Evolutionary conservation across 2,329 filamentous ascomycete species (phyloP), one percentile per base, ranked within the genome.

Genomic region (Chrysosporium keratinophilum): DNA sequence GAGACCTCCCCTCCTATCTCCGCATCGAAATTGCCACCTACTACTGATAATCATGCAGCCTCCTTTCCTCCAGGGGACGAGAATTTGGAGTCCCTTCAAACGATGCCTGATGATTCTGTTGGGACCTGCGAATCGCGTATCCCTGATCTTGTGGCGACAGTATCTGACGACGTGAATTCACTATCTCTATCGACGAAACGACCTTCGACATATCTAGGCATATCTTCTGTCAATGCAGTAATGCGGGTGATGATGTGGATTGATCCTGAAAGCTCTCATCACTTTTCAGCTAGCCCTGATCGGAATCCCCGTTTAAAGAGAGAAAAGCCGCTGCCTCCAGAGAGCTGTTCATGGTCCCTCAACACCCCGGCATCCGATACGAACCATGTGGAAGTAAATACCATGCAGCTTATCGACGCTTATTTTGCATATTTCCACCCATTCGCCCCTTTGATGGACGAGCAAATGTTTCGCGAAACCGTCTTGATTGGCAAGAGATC

Each of bases 341-440:
- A 37, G 79, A 35, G 20, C 20, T 42, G n/a, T 15, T 1, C 20
- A 2, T 50, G 48, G 48, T 20, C 37, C 39, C 34, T 49, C 15
- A 37, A 34, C 19, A 12, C 15, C 37, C 7, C 28, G 3, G 14
- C 48, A 14, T n/a, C 37, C 6, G 14, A 11, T 3, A 37, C 12
- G 37, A 81, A 57, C 54, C 34, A 49, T 40, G 9, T 49, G 17
- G 72, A 74, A 78, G 78, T 14, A 64, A 83, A 85, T 60, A 83
- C 83, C 14, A 80, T 85, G 64, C 80, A 80, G 5, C 72, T 87
- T 9, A 80, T 88, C 40, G 82, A 88, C 60, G 82, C 83, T n/a
- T 88, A 87, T 65, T 88, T 88, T 65, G 82, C 83, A 59, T 78
- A 82, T 33, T 78, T 86, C 20, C 85, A 88, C 57, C 79, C 83